Conservation (phyloP, 1,284 basidiomycete genomes). For the Earliella scabrosa region DNA sequence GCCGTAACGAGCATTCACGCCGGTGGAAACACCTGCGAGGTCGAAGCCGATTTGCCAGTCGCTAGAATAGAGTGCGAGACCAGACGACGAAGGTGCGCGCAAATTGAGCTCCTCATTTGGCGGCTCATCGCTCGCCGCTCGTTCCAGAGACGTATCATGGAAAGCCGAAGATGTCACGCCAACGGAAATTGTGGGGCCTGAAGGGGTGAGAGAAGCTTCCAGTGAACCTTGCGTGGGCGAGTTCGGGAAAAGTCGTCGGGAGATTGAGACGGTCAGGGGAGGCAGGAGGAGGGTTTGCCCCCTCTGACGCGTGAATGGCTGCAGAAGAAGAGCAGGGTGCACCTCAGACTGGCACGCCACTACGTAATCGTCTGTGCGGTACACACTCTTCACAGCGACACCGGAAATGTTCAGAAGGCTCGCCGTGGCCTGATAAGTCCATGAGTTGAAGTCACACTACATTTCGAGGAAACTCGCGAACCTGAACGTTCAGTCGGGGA, state of each 20-base stretch:
- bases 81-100: conserved; percentile 34
- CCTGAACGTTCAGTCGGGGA: conserved; percentile 45
- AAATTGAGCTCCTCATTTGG: conserved; percentile 8
- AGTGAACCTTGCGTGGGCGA: conserved; percentile 34
- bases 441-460: conserved; percentile 1
- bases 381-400: conserved; percentile 30
- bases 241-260: conserved; percentile 37
- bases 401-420: conserved; percentile 31
- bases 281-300: conserved; percentile 23
- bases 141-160: conserved; percentile 29
- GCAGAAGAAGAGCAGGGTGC: conserved; percentile 12
- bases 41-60: conserved; percentile 35
- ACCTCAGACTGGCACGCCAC: conserved; percentile 22
- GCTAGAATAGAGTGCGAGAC: conserved; percentile 31
- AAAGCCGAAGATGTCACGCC: conserved; percentile 28
- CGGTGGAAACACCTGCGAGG: conserved; percentile 32
- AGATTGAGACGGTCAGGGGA: conserved; percentile 34
- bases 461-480: conserved; percentile 23
- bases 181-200: conserved; percentile 26
- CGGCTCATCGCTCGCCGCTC: conserved; percentile 12
- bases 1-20: conserved; percentile 37
- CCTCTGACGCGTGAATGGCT: conserved; percentile 13
- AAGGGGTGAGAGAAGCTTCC: conserved; percentile 25
- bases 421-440: conserved; percentile 31
- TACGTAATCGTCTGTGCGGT: conserved; percentile 33